These are phyloP conservation scores for Aplosporella prunicola DNA, from an alignment of 2,329 filamentous ascomycete species.

Conservation along the genomic window DNA sequence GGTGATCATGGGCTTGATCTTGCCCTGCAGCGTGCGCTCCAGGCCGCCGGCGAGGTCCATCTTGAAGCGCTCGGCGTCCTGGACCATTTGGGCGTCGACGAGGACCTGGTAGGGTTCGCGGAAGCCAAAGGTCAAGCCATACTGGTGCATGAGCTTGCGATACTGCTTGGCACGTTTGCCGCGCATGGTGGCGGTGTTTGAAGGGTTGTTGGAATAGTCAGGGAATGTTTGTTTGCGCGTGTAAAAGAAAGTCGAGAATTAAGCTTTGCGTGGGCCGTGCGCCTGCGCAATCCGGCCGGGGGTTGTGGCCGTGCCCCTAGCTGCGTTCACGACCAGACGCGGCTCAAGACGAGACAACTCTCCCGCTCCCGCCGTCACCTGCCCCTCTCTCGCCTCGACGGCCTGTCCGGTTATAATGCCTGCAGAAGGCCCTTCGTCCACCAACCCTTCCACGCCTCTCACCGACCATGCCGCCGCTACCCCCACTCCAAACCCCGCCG, in stretches of 20 bases:
- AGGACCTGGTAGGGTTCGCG: conserved; percentile 90
- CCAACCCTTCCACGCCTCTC: neutral
- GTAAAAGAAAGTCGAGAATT: neutral
- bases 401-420: neutral
- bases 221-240: neutral
- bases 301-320: no score
- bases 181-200: conserved; percentile 44
- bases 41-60: conserved; percentile 77
- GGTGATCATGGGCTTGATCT: conserved; percentile 77
- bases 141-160: conserved; percentile 89
- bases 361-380: neutral
- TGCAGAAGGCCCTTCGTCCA: neutral
- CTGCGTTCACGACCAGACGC: no score
- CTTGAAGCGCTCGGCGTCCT: conserved; percentile 72
- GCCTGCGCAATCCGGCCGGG: no score
- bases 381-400: neutral
- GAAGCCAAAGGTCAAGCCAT: conserved; percentile 78
- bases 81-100: conserved; percentile 77
- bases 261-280: conserved; percentile 11
- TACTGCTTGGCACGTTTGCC: conserved; percentile 65
- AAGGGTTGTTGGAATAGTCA: no score
- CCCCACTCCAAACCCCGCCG: neutral
- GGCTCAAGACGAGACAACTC: no score
- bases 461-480: conserved; percentile 3
- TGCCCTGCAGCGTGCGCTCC: conserved; percentile 74